Evolutionary conservation across 805 yeast species (phyloP).

Genomic region (Starmera amethionina): DNA sequence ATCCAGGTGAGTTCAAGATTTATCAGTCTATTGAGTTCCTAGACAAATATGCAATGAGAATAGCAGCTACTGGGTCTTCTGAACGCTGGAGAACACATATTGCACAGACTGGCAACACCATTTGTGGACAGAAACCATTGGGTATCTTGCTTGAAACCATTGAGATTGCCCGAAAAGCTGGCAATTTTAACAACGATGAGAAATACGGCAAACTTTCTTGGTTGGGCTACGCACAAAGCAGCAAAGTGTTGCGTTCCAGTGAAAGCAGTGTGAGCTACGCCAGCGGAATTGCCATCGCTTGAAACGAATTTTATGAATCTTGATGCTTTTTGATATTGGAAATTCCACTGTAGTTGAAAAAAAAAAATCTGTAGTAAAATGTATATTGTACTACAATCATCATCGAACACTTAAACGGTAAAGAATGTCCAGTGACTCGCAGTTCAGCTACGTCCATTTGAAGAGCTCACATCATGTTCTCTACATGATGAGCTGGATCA

Average conservation of each 20-base stretch:
- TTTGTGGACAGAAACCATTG: conserved; percentile 87
- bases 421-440: neutral
- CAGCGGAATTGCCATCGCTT: conserved; percentile 44
- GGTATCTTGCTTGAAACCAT: conserved; percentile 48
- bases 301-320: neutral
- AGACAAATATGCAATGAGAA: conserved; percentile 63
- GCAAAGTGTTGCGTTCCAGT: conserved; percentile 29
- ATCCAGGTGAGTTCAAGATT: conserved; percentile 32
- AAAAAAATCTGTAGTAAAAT: neutral
- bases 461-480: conserved; percentile 19
- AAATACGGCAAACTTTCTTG: conserved; percentile 41
- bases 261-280: conserved; percentile 93
- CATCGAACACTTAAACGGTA: neutral
- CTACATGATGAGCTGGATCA: conserved; percentile 23
- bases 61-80: conserved; percentile 48
- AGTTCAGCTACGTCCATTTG: conserved; percentile 11
- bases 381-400: neutral
- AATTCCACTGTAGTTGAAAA: neutral
- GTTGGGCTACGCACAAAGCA: conserved; percentile 78
- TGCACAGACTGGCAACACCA: conserved; percentile 67
- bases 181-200: conserved; percentile 3
- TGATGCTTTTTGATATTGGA: neutral
- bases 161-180: conserved; percentile 24
- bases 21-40: conserved; percentile 63
- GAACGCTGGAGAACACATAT: conserved; percentile 60